These are phyloP conservation scores for Babesia bigemina DNA, from an alignment of 169 alveolate species.

Conservation along the genomic window DNA sequence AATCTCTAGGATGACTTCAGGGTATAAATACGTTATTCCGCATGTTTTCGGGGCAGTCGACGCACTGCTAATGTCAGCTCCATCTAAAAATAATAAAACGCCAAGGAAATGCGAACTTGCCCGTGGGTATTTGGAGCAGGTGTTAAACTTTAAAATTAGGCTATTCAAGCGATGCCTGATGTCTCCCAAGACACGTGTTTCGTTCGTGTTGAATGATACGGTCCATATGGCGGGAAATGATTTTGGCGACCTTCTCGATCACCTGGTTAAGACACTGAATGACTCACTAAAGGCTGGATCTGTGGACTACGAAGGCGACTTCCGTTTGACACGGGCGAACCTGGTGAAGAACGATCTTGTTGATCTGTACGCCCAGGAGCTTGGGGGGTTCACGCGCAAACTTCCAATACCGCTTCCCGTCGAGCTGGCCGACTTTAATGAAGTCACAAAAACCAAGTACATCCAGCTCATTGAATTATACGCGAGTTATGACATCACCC, in stretches of 20 bases:
- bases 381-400: conserved; percentile 11
- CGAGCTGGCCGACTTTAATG: conserved; percentile 28
- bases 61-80: conserved; percentile 25
- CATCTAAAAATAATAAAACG: background rate
- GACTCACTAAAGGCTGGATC: conserved; percentile 1
- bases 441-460: background rate
- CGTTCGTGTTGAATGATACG: conserved; percentile 1
- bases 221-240: conserved; percentile 59
- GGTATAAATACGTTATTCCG: conserved; percentile 33
- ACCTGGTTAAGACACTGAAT: conserved; percentile 33
- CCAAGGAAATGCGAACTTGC: conserved; percentile 3
- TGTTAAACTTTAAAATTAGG: conserved; percentile 9
- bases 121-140: conserved; percentile 8
- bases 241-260: conserved; percentile 37
- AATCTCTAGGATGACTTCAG: conserved; percentile 20
- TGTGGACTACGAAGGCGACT: background rate
- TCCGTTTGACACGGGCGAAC: conserved; percentile 16
- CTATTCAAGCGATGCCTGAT: conserved; percentile 5
- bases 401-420: conserved; percentile 28
- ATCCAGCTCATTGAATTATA: conserved; percentile 20
- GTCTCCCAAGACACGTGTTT: conserved; percentile 7
- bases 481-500: conserved; percentile 25
- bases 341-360: conserved; percentile 43
- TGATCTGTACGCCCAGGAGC: conserved; percentile 41
- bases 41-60: conserved; percentile 49